Evolutionary conservation across 257 asterid species (phyloP).

Genomic region (Solanum boliviense): DNA sequence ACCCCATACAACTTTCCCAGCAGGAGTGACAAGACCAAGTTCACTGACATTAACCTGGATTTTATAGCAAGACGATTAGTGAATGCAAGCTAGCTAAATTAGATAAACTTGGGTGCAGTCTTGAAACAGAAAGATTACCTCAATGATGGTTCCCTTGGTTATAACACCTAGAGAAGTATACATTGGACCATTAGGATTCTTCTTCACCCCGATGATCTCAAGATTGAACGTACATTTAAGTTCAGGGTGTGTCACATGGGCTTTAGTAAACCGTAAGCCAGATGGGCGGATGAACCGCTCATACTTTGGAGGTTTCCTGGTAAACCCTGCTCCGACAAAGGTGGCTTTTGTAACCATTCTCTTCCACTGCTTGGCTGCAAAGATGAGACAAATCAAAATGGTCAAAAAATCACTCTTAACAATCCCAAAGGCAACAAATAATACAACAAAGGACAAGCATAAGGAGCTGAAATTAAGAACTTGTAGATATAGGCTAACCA

Average conservation of each 20-base stretch:
- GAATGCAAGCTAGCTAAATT: neutral
- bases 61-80: neutral
- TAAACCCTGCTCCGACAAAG: conserved; percentile 83
- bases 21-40: conserved; percentile 95
- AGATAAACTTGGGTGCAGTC: neutral
- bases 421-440: neutral
- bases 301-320: conserved; percentile 94
- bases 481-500: neutral
- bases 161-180: conserved; percentile 91
- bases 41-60: conserved; percentile 84
- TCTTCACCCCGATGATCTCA: conserved; percentile 93
- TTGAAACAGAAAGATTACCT: conserved; percentile 29
- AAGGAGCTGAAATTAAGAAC: neutral
- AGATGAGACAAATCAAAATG: neutral
- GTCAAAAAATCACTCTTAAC: neutral
- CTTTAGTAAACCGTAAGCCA: conserved; percentile 87
- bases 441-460: neutral
- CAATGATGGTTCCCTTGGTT: conserved; percentile 82
- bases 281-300: conserved; percentile 92
- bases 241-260: conserved; percentile 95
- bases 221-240: conserved; percentile 86
- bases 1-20: conserved; percentile 99
- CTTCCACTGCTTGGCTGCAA: conserved; percentile 97
- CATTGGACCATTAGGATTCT: conserved; percentile 94
- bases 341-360: conserved; percentile 98